Evolutionary conservation across 2,329 filamentous ascomycete genomes (phyloP).

Genomic region (Aspergillus texensis): DNA sequence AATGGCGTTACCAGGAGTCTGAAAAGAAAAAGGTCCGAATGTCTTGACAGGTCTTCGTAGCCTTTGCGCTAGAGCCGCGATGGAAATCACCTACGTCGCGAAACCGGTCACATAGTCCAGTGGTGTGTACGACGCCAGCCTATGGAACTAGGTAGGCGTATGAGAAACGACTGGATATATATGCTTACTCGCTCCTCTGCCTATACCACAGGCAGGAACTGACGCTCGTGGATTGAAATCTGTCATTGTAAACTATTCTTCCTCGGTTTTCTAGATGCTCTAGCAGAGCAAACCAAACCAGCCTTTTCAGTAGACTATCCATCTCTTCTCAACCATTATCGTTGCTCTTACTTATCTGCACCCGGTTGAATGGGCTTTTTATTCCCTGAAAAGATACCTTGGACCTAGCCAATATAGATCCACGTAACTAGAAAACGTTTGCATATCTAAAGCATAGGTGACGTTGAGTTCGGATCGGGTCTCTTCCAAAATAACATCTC

Average conservation of each 20-base stretch:
- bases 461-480: neutral
- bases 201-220: no score
- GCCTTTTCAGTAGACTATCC: neutral
- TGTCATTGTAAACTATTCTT: neutral
- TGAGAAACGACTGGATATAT: neutral
- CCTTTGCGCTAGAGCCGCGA: neutral
- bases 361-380: neutral
- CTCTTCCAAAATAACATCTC: neutral
- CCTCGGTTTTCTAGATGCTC: neutral
- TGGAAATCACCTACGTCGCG: neutral
- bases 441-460: neutral
- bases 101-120: neutral
- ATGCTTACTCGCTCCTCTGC: neutral
- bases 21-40: neutral
- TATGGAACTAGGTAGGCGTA: neutral
- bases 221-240: neutral
- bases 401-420: neutral
- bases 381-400: neutral
- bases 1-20: conserved; percentile 5
- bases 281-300: neutral
- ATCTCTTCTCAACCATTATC: neutral
- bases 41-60: neutral
- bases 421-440: no score
- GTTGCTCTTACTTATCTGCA: neutral
- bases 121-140: neutral